Percentiles rank a stretch among this genome's conserved stretches.
These are phyloP conservation scores for Scytalidium lignicola DNA, from an alignment of 2,329 filamentous ascomycete genomes.

Conservation along the genomic window DNA sequence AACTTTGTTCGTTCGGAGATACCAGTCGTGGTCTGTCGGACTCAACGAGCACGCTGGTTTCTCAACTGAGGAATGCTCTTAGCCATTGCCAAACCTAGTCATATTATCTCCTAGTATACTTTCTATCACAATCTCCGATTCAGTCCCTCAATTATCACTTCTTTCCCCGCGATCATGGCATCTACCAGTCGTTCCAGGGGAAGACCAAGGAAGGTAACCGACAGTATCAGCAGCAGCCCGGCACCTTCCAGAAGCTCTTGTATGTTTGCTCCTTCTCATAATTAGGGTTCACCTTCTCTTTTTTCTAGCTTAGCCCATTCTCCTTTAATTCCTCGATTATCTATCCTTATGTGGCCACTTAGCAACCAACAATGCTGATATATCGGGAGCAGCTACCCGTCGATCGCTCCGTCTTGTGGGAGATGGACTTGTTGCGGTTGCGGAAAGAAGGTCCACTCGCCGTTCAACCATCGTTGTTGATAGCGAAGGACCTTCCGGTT, in stretches of 20 bases:
- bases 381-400: conserved; percentile 14
- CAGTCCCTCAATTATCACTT: too few species aligned
- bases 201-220: conserved; percentile 14
- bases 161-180: conserved; percentile 10
- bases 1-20: too few species aligned
- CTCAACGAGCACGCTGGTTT: too few species aligned
- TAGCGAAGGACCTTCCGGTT: not conserved
- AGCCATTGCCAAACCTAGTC: too few species aligned
- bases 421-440: not conserved
- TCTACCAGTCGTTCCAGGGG: conserved; percentile 14
- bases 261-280: conserved; percentile 16
- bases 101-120: too few species aligned
- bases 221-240: conserved; percentile 9
- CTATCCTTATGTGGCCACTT: too few species aligned
- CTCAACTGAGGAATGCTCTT: too few species aligned
- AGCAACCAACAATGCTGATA: conserved; percentile 9
- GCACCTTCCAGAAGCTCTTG: conserved; percentile 18
- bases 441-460: conserved; percentile 1
- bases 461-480: not conserved
- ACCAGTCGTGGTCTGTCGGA: too few species aligned
- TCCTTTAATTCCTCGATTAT: too few species aligned
- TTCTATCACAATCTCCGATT: too few species aligned
- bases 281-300: too few species aligned
- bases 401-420: conserved; percentile 12
- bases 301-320: too few species aligned